Evolutionary conservation across 495 filamentous ascomycete genomes (phyloP).

Genomic region (Gamarada debralockiae): DNA sequence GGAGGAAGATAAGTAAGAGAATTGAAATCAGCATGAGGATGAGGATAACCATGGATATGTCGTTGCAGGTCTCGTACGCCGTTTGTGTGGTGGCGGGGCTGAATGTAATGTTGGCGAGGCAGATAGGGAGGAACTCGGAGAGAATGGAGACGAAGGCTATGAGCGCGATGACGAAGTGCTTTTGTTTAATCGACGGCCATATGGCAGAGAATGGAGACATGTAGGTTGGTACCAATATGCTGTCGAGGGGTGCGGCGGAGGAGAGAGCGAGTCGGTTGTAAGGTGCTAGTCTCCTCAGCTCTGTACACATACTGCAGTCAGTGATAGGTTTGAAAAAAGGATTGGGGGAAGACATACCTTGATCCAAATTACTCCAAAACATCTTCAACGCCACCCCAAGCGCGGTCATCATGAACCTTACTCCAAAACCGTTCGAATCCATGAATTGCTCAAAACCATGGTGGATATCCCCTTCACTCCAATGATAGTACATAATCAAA

Average conservation of each 20-base stretch:
- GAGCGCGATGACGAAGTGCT: constrained; percentile 4
- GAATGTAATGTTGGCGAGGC: constrained; percentile 13
- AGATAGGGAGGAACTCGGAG: constrained; percentile 11
- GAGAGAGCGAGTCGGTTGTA: constrained; percentile 4
- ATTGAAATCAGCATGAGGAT: constrained; percentile 6
- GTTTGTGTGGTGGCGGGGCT: constrained; percentile 6
- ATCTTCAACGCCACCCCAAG: constrained; percentile 27
- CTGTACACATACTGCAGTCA: neutral
- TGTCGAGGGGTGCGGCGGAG: neutral
- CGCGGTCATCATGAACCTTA: constrained; percentile 29
- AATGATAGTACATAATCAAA: constrained; percentile 12
- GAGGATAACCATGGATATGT: neutral
- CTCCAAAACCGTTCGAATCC: constrained; percentile 28
- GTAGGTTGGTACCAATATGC: constrained; percentile 7
- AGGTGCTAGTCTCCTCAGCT: constrained; percentile 2
- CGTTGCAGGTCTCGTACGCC: constrained; percentile 4
- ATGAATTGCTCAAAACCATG: constrained; percentile 33
- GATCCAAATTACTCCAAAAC: constrained; percentile 29
- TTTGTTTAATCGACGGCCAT: constrained; percentile 1
- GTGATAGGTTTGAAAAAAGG: no score
- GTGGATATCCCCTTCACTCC: constrained; percentile 2
- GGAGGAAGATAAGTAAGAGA: neutral
- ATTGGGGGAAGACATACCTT: constrained; percentile 24
- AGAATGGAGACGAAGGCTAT: constrained; percentile 5
- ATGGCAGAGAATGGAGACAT: constrained; percentile 7